phyloP scores from a whole-genome alignment of 208 protist species.

The Leishmania arabica region DNA sequence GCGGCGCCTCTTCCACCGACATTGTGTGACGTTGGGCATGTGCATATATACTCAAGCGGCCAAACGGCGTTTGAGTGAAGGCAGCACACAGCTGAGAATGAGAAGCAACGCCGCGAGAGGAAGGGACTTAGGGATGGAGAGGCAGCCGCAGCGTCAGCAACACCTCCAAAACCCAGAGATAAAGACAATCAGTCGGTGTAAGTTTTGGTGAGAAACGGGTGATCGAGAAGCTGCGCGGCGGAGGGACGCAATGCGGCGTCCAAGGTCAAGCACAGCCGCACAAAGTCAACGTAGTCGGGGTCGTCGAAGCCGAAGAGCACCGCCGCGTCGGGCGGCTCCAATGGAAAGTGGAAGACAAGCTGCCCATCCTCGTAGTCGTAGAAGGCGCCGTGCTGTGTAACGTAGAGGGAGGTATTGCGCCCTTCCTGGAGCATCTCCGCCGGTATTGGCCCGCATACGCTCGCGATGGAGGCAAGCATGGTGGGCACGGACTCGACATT shows the following conservation, averaged over 20 bases:
- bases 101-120: neutral
- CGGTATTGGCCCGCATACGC: slow-evolving; percentile 70
- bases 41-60: neutral
- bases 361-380: slow-evolving; percentile 65
- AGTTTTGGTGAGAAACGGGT: slow-evolving; percentile 60
- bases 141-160: neutral
- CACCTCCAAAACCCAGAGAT: neutral
- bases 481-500: slow-evolving; percentile 73
- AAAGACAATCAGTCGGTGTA: slow-evolving; percentile 11
- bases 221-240: slow-evolving; percentile 57
- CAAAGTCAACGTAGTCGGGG: slow-evolving; percentile 70
- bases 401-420: slow-evolving; percentile 80
- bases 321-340: slow-evolving; percentile 47
- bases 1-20: neutral
- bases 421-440: slow-evolving; percentile 90
- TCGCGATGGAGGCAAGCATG: slow-evolving; percentile 62
- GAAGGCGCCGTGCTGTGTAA: slow-evolving; percentile 94
- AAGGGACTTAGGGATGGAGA: neutral
- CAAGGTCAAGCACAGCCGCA: slow-evolving; percentile 65
- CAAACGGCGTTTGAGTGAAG: neutral
- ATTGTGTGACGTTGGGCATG: neutral
- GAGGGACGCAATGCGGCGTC: slow-evolving; percentile 60
- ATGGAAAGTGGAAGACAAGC: slow-evolving; percentile 59
- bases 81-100: neutral
- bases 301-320: slow-evolving; percentile 58